Evolutionary conservation across 1,139 yeast species (phyloP).

Genomic region (Wickerhamiella infanticola): DNA sequence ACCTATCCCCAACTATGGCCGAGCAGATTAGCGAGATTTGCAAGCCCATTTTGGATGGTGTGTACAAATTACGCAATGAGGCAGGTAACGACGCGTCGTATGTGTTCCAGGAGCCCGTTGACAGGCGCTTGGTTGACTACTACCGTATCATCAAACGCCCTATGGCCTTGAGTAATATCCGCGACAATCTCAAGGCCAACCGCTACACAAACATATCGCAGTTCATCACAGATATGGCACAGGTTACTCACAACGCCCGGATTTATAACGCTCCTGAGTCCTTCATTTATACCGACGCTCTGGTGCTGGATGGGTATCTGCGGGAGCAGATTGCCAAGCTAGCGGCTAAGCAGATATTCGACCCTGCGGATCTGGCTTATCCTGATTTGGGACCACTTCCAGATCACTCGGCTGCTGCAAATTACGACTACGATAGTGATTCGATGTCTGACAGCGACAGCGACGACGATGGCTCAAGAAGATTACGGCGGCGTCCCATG

Average conservation of each 20-base stretch:
- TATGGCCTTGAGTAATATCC: constrained; percentile 31
- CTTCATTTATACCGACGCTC: constrained; percentile 55
- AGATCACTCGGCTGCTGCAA: constrained; percentile 2
- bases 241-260: constrained; percentile 81
- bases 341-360: constrained; percentile 24
- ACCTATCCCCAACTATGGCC: neutral
- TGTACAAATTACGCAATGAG: constrained; percentile 20
- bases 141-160: constrained; percentile 35
- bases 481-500: constrained; percentile 18
- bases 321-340: constrained; percentile 41
- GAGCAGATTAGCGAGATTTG: neutral
- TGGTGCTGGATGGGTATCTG: constrained; percentile 48
- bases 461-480: constrained; percentile 23
- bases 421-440: constrained; percentile 11
- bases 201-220: constrained; percentile 47
- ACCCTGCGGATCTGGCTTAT: constrained; percentile 29
- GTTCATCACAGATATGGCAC: constrained; percentile 63
- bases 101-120: constrained; percentile 34
- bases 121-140: constrained; percentile 29
- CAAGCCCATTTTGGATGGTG: constrained; percentile 21
- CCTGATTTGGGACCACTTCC: constrained; percentile 53
- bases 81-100: constrained; percentile 20
- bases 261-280: constrained; percentile 62
- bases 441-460: constrained; percentile 16
- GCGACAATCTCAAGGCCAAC: constrained; percentile 33